Evolutionary conservation across 2,329 filamentous ascomycete genomes (phyloP).

Genomic region (Fusarium citri): DNA sequence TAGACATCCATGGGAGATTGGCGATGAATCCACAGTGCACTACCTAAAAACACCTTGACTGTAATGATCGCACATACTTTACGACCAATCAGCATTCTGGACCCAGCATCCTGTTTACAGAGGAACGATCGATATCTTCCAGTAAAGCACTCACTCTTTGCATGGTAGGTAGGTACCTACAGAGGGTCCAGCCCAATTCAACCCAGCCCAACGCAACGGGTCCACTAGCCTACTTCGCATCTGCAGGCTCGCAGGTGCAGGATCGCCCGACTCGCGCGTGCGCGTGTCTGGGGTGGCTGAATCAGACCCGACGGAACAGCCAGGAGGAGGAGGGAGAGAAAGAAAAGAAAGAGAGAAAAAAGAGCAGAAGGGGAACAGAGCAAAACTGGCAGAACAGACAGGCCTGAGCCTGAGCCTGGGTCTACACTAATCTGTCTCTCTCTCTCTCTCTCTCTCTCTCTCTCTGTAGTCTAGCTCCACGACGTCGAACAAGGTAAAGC

Average conservation of each 20-base stretch:
- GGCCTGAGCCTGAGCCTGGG: neutral
- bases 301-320: constrained; percentile 40
- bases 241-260: constrained; percentile 30
- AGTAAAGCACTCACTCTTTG: neutral
- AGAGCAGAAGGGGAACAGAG: neutral
- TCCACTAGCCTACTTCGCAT: constrained; percentile 30
- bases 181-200: constrained; percentile 24
- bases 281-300: constrained; percentile 42
- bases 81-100: constrained; percentile 26
- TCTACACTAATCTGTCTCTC: neutral
- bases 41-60: constrained; percentile 3
- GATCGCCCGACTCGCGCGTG: constrained; percentile 37
- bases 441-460: neutral
- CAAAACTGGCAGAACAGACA: neutral
- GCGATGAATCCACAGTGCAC: neutral
- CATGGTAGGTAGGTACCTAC: neutral
- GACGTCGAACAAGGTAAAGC: constrained; percentile 38
- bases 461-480: constrained; percentile 31
- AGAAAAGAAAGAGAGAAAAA: constrained; percentile 8
- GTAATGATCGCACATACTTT: constrained; percentile 2
- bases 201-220: constrained; percentile 34
- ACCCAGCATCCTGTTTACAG: constrained; percentile 4
- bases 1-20: constrained; percentile 7
- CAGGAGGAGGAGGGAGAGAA: constrained; percentile 11
- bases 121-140: constrained; percentile 4